Evolutionary conservation across 768 basidiomycete genomes (phyloP).

Genomic region (Phylloporus sp.): DNA sequence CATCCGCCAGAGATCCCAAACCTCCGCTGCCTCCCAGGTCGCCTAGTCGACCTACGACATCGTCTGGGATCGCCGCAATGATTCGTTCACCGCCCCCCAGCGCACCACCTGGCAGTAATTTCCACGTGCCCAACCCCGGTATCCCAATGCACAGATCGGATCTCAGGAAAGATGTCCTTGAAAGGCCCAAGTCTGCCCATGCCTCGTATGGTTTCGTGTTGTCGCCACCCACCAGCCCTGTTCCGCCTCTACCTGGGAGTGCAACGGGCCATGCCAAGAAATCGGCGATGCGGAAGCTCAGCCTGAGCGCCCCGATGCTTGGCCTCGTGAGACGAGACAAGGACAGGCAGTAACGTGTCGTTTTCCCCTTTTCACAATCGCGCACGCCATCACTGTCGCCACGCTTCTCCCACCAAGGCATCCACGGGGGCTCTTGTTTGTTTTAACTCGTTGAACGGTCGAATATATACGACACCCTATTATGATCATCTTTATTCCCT

Average conservation of each 20-base stretch:
- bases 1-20: slow-evolving; percentile 2
- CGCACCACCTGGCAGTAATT: background rate
- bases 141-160: slow-evolving; percentile 1
- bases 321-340: slow-evolving; percentile 53
- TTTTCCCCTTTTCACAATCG: background rate
- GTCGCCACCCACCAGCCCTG: slow-evolving; percentile 12
- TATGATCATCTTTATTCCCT: slow-evolving; percentile 28
- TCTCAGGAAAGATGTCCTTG: background rate
- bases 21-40: slow-evolving; percentile 11
- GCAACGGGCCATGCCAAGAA: slow-evolving; percentile 28
- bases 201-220: slow-evolving; percentile 17
- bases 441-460: background rate
- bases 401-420: background rate
- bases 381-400: background rate
- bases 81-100: slow-evolving; percentile 2
- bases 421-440: background rate
- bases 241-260: slow-evolving; percentile 18
- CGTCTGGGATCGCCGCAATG: slow-evolving; percentile 27
- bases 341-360: slow-evolving; percentile 32
- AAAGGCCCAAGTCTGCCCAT: slow-evolving; percentile 26
- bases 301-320: slow-evolving; percentile 55
- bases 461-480: slow-evolving; percentile 4
- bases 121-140: slow-evolving; percentile 1
- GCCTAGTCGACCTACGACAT: slow-evolving; percentile 37
- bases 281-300: slow-evolving; percentile 57